A percentile compares a stretch with the other conserved stretches of the same genome.
Evolutionary conservation across 2,329 filamentous ascomycete species (phyloP).

Genomic region (Stylonectria norvegica): DNA sequence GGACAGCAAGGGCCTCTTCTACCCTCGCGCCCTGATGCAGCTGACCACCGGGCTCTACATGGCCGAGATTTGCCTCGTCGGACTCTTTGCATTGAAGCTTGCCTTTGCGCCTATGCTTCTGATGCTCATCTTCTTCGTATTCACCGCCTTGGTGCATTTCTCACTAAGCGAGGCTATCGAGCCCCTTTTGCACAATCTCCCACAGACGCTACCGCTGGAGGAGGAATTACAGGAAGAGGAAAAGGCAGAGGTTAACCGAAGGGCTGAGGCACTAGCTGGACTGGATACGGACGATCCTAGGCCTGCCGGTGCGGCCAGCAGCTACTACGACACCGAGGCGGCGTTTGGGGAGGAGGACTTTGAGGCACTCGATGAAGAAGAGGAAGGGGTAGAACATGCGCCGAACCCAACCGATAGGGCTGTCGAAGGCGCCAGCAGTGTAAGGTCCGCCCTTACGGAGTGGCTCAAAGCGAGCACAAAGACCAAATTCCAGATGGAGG

Average conservation of each 20-base stretch:
- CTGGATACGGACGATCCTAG: conserved; percentile 21
- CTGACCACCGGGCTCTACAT: conserved; percentile 82
- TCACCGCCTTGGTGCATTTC: conserved; percentile 73
- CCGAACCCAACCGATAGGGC: conserved; percentile 29
- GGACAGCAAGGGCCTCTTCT: conserved; percentile 84
- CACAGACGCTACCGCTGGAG: conserved; percentile 63
- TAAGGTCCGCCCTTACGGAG: conserved; percentile 31
- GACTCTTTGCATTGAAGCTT: conserved; percentile 70
- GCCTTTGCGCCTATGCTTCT: conserved; percentile 68
- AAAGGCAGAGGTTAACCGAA: conserved; percentile 48
- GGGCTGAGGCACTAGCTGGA: conserved; percentile 19
- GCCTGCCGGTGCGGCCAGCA: conserved; percentile 28
- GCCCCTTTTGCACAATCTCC: conserved; percentile 75
- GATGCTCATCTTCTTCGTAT: conserved; percentile 72
- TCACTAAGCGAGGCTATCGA: conserved; percentile 69
- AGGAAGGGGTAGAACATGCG: conserved; percentile 19
- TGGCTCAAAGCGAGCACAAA: conserved; percentile 38
- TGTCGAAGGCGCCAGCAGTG: conserved; percentile 37
- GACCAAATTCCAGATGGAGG: conserved; percentile 29
- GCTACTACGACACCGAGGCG: conserved; percentile 35
- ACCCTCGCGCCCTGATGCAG: conserved; percentile 83
- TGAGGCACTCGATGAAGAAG: conserved; percentile 27
- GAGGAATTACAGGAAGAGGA: conserved; percentile 44
- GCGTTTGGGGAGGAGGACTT: conserved; percentile 34
- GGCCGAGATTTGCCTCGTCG: conserved; percentile 76